Conservation (phyloP, 2,329 filamentous ascomycete species). For the Aspergillus versicolor region DNA sequence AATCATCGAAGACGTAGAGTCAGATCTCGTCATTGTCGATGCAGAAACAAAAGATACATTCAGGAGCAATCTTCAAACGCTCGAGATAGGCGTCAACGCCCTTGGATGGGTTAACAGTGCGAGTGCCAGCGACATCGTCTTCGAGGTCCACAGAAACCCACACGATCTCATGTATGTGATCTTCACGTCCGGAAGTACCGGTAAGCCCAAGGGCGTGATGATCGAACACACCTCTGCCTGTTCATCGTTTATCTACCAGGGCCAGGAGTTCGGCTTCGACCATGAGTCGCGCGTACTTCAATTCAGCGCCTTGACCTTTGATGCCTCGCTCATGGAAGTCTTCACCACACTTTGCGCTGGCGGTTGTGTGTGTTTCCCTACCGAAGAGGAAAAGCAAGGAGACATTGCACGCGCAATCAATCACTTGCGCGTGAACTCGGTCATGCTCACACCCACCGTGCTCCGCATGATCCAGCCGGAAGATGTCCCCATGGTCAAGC, state of each 20-base stretch:
- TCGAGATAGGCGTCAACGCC: neutral
- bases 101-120: too few relatives aligned
- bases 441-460: neutral
- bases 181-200: neutral
- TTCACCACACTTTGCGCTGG: neutral
- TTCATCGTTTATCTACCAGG: neutral
- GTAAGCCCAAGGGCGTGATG: neutral
- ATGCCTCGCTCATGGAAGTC: neutral
- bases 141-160: neutral
- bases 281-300: neutral
- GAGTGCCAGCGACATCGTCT: neutral
- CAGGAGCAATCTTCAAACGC: neutral
- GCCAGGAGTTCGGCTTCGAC: neutral
- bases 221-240: neutral
- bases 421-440: neutral
- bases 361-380: neutral
- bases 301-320: neutral
- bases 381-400: neutral
- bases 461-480: neutral
- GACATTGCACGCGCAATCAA: neutral
- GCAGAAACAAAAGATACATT: neutral
- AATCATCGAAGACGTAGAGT: neutral
- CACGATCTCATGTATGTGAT: neutral
- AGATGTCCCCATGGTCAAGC: neutral
- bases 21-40: neutral